Percentiles rank a stretch among this genome's conserved stretches.
Evolutionary conservation across 768 basidiomycete species (phyloP).

Genomic region (Arthromyces matolae): DNA sequence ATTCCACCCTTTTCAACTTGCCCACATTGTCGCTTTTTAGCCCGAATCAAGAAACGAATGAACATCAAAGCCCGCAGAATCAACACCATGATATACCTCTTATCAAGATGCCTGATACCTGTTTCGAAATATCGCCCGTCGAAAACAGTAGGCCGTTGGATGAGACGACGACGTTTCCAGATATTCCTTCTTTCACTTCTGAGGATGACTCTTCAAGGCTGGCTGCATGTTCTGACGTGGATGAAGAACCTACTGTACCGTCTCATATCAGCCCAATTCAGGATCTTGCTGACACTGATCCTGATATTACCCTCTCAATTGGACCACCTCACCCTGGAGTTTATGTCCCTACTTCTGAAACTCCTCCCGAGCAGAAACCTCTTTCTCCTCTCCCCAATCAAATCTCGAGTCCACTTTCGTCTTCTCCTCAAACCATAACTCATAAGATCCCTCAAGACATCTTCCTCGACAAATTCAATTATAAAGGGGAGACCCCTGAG

Average conservation of each 20-base stretch:
- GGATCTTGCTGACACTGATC: not conserved
- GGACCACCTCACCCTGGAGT: conserved; percentile 2
- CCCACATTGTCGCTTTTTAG: conserved; percentile 5
- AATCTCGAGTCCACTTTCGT: conserved; percentile 13
- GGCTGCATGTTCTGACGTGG: conserved; percentile 2
- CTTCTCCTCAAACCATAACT: conserved; percentile 10
- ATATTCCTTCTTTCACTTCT: conserved; percentile 5
- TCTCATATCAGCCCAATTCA: conserved; percentile 3
- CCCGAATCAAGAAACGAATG: not conserved
- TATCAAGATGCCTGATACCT: conserved; percentile 6
- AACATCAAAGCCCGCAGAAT: not conserved
- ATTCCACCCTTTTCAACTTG: no score
- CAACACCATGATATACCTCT: not conserved
- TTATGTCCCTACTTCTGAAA: not conserved
- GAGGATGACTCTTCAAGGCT: conserved; percentile 11
- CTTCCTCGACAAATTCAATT: conserved; percentile 15
- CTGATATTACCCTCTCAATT: conserved; percentile 7
- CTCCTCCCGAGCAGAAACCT: not conserved
- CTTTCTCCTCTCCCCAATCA: conserved; percentile 11
- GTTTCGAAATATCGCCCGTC: conserved; percentile 1
- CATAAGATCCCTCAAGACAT: not conserved
- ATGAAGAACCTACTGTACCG: conserved; percentile 9
- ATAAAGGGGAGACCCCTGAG: conserved; percentile 7
- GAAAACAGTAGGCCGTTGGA: not conserved
- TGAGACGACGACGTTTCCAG: not conserved